Evolutionary conservation across 352 stramenopile species (phyloP).

Genomic region (Plasmopara halstedii): DNA sequence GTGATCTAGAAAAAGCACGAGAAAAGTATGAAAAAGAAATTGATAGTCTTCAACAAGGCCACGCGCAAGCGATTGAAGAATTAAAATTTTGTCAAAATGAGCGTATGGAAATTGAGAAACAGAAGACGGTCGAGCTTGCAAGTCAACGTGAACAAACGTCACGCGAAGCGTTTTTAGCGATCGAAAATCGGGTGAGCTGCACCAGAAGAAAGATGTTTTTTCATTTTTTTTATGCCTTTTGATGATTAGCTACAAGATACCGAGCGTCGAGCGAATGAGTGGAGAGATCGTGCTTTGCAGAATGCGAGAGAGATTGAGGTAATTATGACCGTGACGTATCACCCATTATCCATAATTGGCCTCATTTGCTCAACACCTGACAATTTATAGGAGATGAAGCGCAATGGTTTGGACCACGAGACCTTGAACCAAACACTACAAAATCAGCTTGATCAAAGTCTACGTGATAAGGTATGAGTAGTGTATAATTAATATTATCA

Average conservation of each 20-base stretch:
- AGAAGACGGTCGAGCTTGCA: slow-evolving; percentile 28
- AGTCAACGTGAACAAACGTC: slow-evolving; percentile 13
- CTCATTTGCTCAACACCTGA: background rate
- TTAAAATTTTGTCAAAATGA: slow-evolving; percentile 33
- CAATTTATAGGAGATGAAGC: slow-evolving; percentile 7
- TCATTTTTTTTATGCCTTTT: background rate
- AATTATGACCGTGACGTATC: background rate
- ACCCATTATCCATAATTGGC: too few species aligned
- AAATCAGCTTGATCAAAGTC: slow-evolving; percentile 3
- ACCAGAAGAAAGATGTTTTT: too few species aligned
- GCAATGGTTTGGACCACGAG: slow-evolving; percentile 9
- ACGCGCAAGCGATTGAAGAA: slow-evolving; percentile 32
- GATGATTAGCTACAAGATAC: slow-evolving; percentile 24
- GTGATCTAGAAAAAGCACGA: slow-evolving; percentile 39
- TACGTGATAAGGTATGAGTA: slow-evolving; percentile 21
- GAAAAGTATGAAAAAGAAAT: slow-evolving; percentile 31
- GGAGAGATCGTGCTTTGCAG: slow-evolving; percentile 31
- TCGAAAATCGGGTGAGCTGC: slow-evolving; percentile 26
- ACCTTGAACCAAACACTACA: slow-evolving; percentile 11
- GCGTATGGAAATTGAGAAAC: slow-evolving; percentile 43
- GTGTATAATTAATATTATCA: too few species aligned
- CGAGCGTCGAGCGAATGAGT: slow-evolving; percentile 28
- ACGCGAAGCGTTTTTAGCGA: slow-evolving; percentile 18
- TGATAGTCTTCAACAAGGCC: slow-evolving; percentile 35
- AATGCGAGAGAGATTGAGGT: slow-evolving; percentile 38